Percentiles rank a stretch among this genome's conserved stretches.
Conservation (phyloP, 2,329 filamentous ascomycete genomes). For the Colletotrichum noveboracense region DNA sequence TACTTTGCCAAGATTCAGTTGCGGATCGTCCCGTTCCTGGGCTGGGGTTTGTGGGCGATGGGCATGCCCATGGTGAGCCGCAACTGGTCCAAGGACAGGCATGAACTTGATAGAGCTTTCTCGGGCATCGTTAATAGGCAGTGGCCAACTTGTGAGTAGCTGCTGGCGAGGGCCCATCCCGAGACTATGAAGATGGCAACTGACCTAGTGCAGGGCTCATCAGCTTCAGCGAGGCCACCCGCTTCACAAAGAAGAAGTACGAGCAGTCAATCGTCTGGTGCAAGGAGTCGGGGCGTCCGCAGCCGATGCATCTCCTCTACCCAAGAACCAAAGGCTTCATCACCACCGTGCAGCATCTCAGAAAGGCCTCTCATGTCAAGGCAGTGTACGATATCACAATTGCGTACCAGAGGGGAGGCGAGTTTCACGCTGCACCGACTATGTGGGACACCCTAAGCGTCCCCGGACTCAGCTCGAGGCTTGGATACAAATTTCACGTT, state of each 20-base stretch:
- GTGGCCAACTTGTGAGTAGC: conserved; percentile 62
- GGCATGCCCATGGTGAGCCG: conserved; percentile 68
- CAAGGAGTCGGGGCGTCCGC: conserved; percentile 49
- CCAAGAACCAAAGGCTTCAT: conserved; percentile 67
- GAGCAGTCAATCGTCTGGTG: conserved; percentile 58
- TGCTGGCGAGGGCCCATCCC: background rate
- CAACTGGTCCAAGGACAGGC: conserved; percentile 62
- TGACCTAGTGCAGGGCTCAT: conserved; percentile 57
- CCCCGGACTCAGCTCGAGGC: conserved; percentile 39
- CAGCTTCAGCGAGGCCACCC: conserved; percentile 68
- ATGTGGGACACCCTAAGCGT: conserved; percentile 59
- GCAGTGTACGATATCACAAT: conserved; percentile 63
- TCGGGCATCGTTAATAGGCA: conserved; percentile 52
- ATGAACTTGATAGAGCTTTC: conserved; percentile 63
- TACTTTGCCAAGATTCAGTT: conserved; percentile 69
- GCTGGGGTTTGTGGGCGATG: conserved; percentile 70
- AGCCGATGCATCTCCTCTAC: conserved; percentile 64
- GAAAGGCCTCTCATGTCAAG: conserved; percentile 54
- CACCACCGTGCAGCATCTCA: conserved; percentile 60
- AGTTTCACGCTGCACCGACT: conserved; percentile 51
- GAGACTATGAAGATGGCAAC: background rate
- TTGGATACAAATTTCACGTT: conserved; percentile 54
- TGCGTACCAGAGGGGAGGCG: conserved; percentile 50
- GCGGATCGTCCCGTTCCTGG: conserved; percentile 63
- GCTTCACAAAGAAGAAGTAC: conserved; percentile 60